Conservation (phyloP, 176 grass and related monocot genomes). For the Lolium rigidum region DNA sequence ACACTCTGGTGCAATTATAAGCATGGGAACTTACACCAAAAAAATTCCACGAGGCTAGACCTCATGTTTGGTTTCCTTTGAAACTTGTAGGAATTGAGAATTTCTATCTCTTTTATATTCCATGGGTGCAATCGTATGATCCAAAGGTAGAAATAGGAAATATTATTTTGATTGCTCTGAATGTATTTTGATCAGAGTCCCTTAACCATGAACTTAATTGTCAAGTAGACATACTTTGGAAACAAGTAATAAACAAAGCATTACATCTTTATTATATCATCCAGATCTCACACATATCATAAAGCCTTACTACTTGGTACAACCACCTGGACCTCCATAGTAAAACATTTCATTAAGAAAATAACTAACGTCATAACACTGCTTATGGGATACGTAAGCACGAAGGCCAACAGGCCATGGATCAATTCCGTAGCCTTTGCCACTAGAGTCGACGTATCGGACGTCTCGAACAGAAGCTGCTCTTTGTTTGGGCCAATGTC, state of each 20-base stretch:
- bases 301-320: not conserved
- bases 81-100: not conserved
- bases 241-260: not conserved
- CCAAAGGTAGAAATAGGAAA: not conserved
- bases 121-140: too few species aligned
- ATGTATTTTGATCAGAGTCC: not conserved
- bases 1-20: too few species aligned
- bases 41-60: too few species aligned
- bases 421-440: not conserved
- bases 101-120: too few species aligned
- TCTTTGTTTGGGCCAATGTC: not conserved
- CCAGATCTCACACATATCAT: too few species aligned
- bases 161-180: not conserved
- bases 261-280: not conserved
- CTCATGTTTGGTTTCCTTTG: too few species aligned
- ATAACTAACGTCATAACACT: constrained; percentile 9
- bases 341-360: constrained; percentile 18
- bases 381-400: not conserved
- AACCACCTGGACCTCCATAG: constrained; percentile 39
- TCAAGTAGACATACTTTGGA: not conserved
- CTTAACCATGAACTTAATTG: not conserved
- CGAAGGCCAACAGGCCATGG: not conserved
- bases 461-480: constrained; percentile 18
- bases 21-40: too few species aligned
- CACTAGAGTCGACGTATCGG: not conserved